Evolutionary conservation across 1,284 basidiomycete species (phyloP), one percentile per base, ranked within the genome.

Genomic region (Athelia sp.): DNA sequence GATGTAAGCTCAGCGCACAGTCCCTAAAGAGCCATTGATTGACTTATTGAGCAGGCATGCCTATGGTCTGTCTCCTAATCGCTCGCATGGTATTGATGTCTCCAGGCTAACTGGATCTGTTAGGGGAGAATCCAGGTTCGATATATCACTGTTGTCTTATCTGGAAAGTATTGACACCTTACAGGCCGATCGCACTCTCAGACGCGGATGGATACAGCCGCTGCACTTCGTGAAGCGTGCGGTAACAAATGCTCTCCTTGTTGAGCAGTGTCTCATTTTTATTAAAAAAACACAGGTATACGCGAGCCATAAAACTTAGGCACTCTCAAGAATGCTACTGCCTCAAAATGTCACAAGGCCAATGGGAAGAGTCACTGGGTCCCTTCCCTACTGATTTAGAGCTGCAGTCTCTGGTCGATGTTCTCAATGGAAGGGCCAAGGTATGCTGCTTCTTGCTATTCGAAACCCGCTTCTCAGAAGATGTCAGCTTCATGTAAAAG

Each of bases 341-440:
- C 53, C 59, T 56, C 13, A 73, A 73, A 43, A 82, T 72, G 0
- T 59, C 76, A 9, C 62, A 71, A 2, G 76, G 82, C 1, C 65
- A 79, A 21, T 89, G 83, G 78, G 71, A 78, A 22, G 11, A n/a
- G 8, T 73, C 68, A 14, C 67, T 85, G 6, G 77, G 73, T 23
- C 67, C 75, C 1, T 91, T 88, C 66, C 92, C 92, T 0, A 80
- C 88, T 23, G 81, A 82, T 48, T 68, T 93, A 19, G 78, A 89
- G 57, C 90, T 87, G 81, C 92, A 94, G 62, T 77, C 84, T 2
- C 68, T 94, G 11, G 86, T 91, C 1, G 91, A 94, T 54, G 82
- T 93, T 2, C 68, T 96, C 23, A 73, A 93, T 55, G 90, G 89
- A 4, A 75, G 75, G 51, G 85, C 85, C 55, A 88, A 87, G 72